Percentiles rank a stretch among this genome's conserved stretches.
Conservation (phyloP, 495 filamentous ascomycete species). For the Aspergillus sparsus region DNA sequence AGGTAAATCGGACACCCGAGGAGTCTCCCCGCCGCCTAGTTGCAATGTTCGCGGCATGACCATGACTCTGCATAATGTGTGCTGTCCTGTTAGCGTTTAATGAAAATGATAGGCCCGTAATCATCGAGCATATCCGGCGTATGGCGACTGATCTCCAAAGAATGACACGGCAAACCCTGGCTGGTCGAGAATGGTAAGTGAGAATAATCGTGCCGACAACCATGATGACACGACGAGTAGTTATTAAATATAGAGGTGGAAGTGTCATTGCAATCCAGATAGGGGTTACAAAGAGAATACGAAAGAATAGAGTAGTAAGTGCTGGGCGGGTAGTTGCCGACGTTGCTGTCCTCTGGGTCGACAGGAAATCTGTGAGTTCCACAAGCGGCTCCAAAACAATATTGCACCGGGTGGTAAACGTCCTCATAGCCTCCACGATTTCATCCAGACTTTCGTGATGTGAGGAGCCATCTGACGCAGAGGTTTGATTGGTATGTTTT, state of each 20-base stretch:
- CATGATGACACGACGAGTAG: slow-evolving; percentile 79
- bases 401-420: slow-evolving; percentile 87
- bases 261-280: slow-evolving; percentile 83
- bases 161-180: slow-evolving; percentile 80
- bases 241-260: slow-evolving; percentile 81
- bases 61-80: slow-evolving; percentile 41
- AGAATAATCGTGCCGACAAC: slow-evolving; percentile 76
- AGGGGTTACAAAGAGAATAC: slow-evolving; percentile 83
- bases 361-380: slow-evolving; percentile 87
- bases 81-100: slow-evolving; percentile 29
- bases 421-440: slow-evolving; percentile 88
- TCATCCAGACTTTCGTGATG: slow-evolving; percentile 89
- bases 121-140: slow-evolving; percentile 60
- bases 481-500: slow-evolving; percentile 52
- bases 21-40: slow-evolving; percentile 57
- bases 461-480: slow-evolving; percentile 61
- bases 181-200: slow-evolving; percentile 88
- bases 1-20: slow-evolving; percentile 88
- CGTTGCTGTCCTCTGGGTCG: slow-evolving; percentile 86
- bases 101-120: slow-evolving; percentile 80
- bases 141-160: slow-evolving; percentile 84
- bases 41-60: slow-evolving; percentile 47
- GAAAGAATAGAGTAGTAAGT: slow-evolving; percentile 83
- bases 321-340: slow-evolving; percentile 91
- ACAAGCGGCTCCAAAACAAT: slow-evolving; percentile 86